Base-by-base conservation (phyloP, 2,329 filamentous ascomycete genomes). In the Epichloe gansuensis region DNA sequence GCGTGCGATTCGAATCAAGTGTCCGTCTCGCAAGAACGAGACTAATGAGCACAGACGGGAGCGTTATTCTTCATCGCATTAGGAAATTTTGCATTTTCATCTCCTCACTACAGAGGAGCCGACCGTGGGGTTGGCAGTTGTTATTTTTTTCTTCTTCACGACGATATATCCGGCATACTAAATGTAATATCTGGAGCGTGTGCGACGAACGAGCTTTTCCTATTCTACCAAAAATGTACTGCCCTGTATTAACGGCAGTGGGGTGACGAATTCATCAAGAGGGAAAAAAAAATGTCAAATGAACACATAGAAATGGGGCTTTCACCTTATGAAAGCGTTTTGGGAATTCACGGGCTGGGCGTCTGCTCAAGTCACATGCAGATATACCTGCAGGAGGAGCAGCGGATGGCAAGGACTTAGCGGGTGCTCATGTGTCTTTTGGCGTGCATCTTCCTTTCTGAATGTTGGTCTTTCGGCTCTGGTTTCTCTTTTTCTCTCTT, bases 201-300 rank as follows among this genome's bases (percentile, higher is more conserved):
- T 49, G 46, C 53, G 51, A 56, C 47, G 53, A 46, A 34, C 23
- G 43, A 47, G 49, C 6, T 43, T 51, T 42, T 47, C 35, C 49
- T 47, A 47, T 52, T 53, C 34, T 44, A 47, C 38, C 35, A 51
- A 63, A 64, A 65, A 62, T 62, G 61, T 60, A 58, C 59, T 58
- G 36, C 55, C 52, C 49, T 54, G 44, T 61, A 59, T 58, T 62
- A 54, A 55, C 56, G 61, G 60, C 58, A 47, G 61, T 59, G 75
- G 68, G 68, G 13, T 72, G 64, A 75, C 61, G 67, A 76, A 73
- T 73, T 69, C 64, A 68, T 67, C 65, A 68, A 65, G 59, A 62
- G 55, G 46, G 21, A 64, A 64, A 65, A 63, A 64, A 61, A 70
- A 70, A 67, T 34, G 15, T 69, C 44, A 72, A 72, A 74, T 70